Percentiles rank a stretch among this genome's conserved stretches.
phyloP scores from a whole-genome alignment of 2,329 filamentous ascomycete species.

The Alternaria sp. region DNA sequence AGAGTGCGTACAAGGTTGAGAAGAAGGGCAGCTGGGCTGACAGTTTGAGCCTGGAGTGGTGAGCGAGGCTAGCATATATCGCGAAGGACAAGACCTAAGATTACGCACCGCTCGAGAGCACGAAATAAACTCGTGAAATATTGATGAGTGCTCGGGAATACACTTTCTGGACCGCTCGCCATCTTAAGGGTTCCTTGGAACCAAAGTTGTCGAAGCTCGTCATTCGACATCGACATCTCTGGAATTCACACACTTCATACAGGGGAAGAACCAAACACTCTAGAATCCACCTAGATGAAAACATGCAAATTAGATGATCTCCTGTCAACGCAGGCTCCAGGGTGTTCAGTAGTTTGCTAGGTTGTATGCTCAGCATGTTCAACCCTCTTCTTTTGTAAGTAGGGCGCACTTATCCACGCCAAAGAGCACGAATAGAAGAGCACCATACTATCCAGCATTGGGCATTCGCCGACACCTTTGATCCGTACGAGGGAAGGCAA shows the following conservation, averaged over 20 bases:
- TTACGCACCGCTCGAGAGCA: background rate
- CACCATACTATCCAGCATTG: too few relatives aligned
- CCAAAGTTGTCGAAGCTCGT: too few relatives aligned
- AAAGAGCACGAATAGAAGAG: too few relatives aligned
- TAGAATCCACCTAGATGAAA: background rate
- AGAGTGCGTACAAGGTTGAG: slow-evolving; percentile 55
- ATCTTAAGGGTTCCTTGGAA: too few relatives aligned
- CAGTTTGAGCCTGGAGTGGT: slow-evolving; percentile 41
- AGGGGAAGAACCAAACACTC: background rate
- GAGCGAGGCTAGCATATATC: slow-evolving; percentile 15
- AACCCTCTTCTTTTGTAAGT: too few relatives aligned
- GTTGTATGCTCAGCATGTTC: too few relatives aligned
- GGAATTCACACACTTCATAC: background rate
- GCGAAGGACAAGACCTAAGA: background rate
- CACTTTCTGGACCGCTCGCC: background rate
- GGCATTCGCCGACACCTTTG: too few relatives aligned
- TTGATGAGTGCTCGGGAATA: background rate
- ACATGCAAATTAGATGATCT: too few relatives aligned
- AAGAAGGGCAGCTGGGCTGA: slow-evolving; percentile 59
- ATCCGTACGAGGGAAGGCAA: too few relatives aligned
- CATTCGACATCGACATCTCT: too few relatives aligned
- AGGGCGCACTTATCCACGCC: too few relatives aligned
- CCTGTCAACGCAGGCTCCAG: background rate
- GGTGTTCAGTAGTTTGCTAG: background rate
- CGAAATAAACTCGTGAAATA: background rate